Evolutionary conservation across 129 eudicot species (phyloP), one percentile per base, ranked within the genome.

Genomic region (Centaurea solstitialis): DNA sequence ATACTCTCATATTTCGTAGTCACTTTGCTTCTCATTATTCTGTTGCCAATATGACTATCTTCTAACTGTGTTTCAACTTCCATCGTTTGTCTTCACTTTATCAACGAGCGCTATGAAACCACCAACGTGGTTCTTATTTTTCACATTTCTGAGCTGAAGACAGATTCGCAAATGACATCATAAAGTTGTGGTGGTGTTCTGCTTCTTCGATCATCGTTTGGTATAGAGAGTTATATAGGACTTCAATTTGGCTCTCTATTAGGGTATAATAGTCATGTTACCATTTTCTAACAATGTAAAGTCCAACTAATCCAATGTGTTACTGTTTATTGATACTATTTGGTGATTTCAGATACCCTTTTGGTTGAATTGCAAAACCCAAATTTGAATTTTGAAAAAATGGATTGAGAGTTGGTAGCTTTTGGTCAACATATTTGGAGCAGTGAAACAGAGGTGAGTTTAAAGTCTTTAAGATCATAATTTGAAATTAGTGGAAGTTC

Each of bases 241-340:
- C 17, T 38, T 79, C 8, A 17, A n/a, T 20, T 53, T 9, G 33
- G 40, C 38, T 1, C 17, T 79, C 17, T 50, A 10, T 5, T 10
- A 73, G 73, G 78, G 66, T 10, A 80, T 24, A 62, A 59, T 61
- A 39, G 78, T 80, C 78, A 80, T 53, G 17, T 59, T 70, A 70
- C n/a, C 22, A 53, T 68, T 10, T 30, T 39, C 68, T 41, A 23
- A 10, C 47, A 61, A 61, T 18, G 50, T 41, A 41, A 41, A n/a
- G 12, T 59, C 67, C 24, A 59, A 59, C 24, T 59, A 59, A n/a
- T 75, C 81, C 50, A 75, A 75, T 15, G 37, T 18, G 62, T 77
- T 59, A 5, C n/a, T n/a, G n/a, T n/a, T n/a, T n/a, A 18, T 64
- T 64, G 30, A 64, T 21, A 21, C 68, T 64, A 21, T 22, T 64